These are phyloP conservation scores for Luvunga scandens DNA, from an alignment of 345 rosid species.

Conservation along the genomic window DNA sequence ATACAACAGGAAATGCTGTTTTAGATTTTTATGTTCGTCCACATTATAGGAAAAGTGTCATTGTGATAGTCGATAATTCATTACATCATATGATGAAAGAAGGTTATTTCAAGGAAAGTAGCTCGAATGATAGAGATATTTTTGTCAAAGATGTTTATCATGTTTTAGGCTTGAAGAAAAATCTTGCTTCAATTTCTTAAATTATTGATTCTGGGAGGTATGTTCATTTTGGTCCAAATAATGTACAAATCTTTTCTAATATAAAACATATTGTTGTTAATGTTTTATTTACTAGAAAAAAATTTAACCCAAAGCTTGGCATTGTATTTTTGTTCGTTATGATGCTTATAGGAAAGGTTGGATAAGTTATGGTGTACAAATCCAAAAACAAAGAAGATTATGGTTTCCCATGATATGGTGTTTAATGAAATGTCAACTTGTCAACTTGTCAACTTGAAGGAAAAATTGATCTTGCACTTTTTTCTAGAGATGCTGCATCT, in stretches of 20 bases:
- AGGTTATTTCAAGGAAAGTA: background rate
- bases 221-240: no score
- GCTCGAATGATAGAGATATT: background rate
- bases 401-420: slow-evolving; percentile 13
- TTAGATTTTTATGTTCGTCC: background rate
- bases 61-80: background rate
- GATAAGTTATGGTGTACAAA: no score
- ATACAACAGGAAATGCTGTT: no score
- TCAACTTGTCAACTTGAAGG: background rate
- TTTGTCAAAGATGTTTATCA: background rate
- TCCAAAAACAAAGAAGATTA: background rate
- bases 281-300: no score
- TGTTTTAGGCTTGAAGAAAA: background rate
- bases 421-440: slow-evolving; percentile 23
- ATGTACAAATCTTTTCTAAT: background rate
- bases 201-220: no score
- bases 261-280: background rate
- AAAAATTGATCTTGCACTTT: background rate
- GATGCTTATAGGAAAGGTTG: no score
- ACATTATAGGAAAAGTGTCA: background rate
- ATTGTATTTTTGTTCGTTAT: no score
- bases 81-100: background rate
- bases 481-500: background rate
- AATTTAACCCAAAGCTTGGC: no score
- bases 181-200: no score